Conservation (phyloP, 768 basidiomycete genomes). For the Tubosaeta sp. region DNA sequence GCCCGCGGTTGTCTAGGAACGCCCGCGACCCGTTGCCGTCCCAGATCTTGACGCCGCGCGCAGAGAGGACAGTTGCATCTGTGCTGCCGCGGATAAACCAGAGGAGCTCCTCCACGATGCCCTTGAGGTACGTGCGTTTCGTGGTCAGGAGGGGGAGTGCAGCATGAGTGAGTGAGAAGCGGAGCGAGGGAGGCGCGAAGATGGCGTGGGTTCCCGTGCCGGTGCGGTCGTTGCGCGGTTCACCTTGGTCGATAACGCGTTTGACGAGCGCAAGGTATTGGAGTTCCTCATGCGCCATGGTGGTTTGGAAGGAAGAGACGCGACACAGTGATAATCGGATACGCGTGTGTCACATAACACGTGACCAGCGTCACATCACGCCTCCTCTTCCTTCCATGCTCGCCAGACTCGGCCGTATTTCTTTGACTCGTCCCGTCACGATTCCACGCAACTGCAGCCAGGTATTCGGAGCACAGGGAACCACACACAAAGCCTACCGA, state of each 20-base stretch:
- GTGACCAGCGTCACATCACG: slow-evolving; percentile 18
- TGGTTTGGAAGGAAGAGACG: slow-evolving; percentile 3
- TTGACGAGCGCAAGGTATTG: slow-evolving; percentile 87
- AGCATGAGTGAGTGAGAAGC: slow-evolving; percentile 77
- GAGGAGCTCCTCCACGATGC: slow-evolving; percentile 88
- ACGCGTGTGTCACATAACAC: slow-evolving; percentile 11
- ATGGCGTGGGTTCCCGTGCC: slow-evolving; percentile 91
- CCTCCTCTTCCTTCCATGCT: not conserved
- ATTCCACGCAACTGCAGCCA: not conserved
- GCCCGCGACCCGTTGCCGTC: slow-evolving; percentile 91
- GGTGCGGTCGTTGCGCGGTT: slow-evolving; percentile 82
- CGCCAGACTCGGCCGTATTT: slow-evolving; percentile 4
- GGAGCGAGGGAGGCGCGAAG: slow-evolving; percentile 87
- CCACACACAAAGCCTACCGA: slow-evolving; percentile 15
- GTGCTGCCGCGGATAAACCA: slow-evolving; percentile 92
- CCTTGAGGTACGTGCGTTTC: slow-evolving; percentile 89
- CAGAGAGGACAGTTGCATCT: slow-evolving; percentile 69
- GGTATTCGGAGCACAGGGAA: not conserved
- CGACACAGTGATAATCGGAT: slow-evolving; percentile 3
- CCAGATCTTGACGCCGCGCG: slow-evolving; percentile 94
- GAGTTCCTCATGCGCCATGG: slow-evolving; percentile 66
- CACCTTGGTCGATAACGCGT: slow-evolving; percentile 71
- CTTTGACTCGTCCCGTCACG: not conserved
- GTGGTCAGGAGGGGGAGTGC: slow-evolving; percentile 90
- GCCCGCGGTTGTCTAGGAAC: slow-evolving; percentile 80